Evolutionary conservation across 148 eudicot species (phyloP), one percentile per base, ranked within the genome.

Genomic region (Vaccinium macrocarpon): DNA sequence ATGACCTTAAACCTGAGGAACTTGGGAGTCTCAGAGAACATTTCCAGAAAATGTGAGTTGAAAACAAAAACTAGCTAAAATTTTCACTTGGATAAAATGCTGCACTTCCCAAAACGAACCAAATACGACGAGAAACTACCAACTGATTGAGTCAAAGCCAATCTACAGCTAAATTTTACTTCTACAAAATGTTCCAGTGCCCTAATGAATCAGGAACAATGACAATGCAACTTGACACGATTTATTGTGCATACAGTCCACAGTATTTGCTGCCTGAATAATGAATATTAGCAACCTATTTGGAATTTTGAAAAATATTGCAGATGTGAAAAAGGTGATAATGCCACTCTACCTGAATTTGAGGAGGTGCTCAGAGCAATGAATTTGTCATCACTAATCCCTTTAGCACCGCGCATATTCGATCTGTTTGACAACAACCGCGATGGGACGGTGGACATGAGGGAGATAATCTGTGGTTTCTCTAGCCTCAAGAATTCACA

Each of bases 381-480:
- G 93, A 86, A 89, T 18, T 85, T 91, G 89, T 78, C 88, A 25
- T 86, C 93, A 11, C 82, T 91, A 42, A 80, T 91, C 49, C 90
- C 93, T 72, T 66, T 91, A 53, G 93, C 93, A 16, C 85, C 88
- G 3, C 88, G 91, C 9, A 89, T 91, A 49, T 91, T 89, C 29
- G 90, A 89, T 82, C 85, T 91, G 78, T 91, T 91, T 79, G 91
- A 91, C 82, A 77, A 91, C 81, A 86, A 91, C 79, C 86, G 90
- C 11, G 91, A 91, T 82, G 93, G 93, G 12, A 89, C 91, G 0
- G 88, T 91, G 23, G 93, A 89, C 82, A 89, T 91, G 93, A 87
- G 93, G 73, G 93, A 91, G 80, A 91, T 91, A 27, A 83, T 91
- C 21, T 90, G 90, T 42, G 93, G 93, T 3, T 88, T 91, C 62